phyloP scores from a whole-genome alignment of 108 stramenopile genomes.

The Nitzschia palea region DNA sequence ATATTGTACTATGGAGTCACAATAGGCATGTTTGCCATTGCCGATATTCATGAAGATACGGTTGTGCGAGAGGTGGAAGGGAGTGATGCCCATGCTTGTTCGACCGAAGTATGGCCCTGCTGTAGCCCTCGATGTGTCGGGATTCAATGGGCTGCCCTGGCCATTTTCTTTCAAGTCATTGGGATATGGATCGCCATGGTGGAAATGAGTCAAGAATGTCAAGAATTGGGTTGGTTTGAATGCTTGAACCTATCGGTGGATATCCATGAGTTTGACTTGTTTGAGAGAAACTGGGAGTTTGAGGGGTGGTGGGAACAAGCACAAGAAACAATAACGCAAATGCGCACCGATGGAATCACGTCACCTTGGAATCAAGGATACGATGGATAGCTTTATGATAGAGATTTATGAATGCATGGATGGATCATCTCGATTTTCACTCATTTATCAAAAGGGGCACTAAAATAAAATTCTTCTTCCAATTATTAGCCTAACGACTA shows the following conservation, averaged over 20 bases:
- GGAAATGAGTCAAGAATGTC: slow-evolving; percentile 75
- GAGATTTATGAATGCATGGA: too few species aligned
- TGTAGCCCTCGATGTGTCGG: slow-evolving; percentile 67
- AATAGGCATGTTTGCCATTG: slow-evolving; percentile 69
- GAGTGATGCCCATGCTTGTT: slow-evolving; percentile 70
- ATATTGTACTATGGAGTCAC: slow-evolving; percentile 83
- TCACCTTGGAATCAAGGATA: neutral
- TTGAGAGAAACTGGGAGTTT: slow-evolving; percentile 24
- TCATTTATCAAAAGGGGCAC: too few species aligned
- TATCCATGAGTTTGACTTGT: slow-evolving; percentile 2
- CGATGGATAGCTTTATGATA: too few species aligned
- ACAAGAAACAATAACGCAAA: slow-evolving; percentile 22
- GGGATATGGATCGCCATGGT: slow-evolving; percentile 74
- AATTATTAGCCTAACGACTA: too few species aligned
- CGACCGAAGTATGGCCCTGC: slow-evolving; percentile 53
- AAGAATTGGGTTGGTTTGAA: slow-evolving; percentile 63
- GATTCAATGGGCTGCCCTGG: slow-evolving; percentile 63
- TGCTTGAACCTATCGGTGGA: slow-evolving; percentile 38
- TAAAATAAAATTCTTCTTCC: too few species aligned
- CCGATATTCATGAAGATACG: slow-evolving; percentile 76
- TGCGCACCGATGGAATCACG: neutral
- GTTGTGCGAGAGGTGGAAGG: slow-evolving; percentile 52
- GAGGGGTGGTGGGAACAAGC: slow-evolving; percentile 35
- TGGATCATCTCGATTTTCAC: too few species aligned
- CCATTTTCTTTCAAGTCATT: slow-evolving; percentile 59